A percentile compares a stretch with the other conserved stretches of the same genome.
These are phyloP conservation scores for Ophiostoma tasmaniense DNA, from an alignment of 2,329 filamentous ascomycete species.

Conservation along the genomic window DNA sequence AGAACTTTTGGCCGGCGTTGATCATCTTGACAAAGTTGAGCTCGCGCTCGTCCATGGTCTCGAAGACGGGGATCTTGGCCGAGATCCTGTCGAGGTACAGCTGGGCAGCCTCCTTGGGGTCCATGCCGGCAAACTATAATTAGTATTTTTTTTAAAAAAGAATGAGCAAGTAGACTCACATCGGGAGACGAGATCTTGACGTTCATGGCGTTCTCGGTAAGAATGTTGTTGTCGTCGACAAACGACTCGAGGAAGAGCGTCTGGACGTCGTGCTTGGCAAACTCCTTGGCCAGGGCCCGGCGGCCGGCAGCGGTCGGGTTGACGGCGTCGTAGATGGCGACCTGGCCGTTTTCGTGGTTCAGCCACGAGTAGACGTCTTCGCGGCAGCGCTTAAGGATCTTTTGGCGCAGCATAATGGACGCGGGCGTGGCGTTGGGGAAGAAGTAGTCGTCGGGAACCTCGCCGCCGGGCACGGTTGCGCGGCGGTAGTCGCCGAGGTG, in stretches of 20 bases:
- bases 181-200: conserved; percentile 98
- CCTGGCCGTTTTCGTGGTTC: conserved; percentile 94
- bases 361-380: conserved; percentile 96
- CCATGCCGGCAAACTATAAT: conserved; percentile 74
- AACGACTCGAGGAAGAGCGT: conserved; percentile 95
- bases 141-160: neutral
- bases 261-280: conserved; percentile 95
- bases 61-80: conserved; percentile 87
- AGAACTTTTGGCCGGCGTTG: conserved; percentile 85
- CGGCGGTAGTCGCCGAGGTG: conserved; percentile 94
- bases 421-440: conserved; percentile 88
- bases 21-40: conserved; percentile 99
- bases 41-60: conserved; percentile 90
- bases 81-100: conserved; percentile 87
- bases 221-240: conserved; percentile 86
- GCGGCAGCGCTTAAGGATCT: conserved; percentile 93
- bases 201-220: conserved; percentile 91
- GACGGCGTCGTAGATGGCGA: conserved; percentile 97
- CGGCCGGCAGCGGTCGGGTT: conserved; percentile 81
- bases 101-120: conserved; percentile 81
- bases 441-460: conserved; percentile 95
- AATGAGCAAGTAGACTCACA: conserved; percentile 40
- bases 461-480: conserved; percentile 74
- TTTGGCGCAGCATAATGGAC: conserved; percentile 88
- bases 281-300: conserved; percentile 82